Conservation (phyloP, 73 alveolate genomes). For the Tetrahymena thermophila region DNA sequence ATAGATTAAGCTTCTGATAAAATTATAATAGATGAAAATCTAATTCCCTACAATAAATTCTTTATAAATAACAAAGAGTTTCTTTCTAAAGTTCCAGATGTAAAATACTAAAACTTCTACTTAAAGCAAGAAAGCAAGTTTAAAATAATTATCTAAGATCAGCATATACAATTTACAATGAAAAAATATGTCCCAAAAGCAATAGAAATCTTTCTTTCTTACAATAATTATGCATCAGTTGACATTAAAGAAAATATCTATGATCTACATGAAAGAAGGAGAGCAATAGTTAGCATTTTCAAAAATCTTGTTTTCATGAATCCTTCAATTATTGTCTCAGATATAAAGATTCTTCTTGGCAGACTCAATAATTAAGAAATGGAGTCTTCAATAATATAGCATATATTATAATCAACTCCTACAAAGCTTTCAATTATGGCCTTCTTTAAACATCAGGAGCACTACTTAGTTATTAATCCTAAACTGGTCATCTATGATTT, state of each 20-base stretch:
- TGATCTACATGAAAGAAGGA: background rate
- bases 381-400: background rate
- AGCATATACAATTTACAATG: background rate
- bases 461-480: background rate
- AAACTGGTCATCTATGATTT: background rate
- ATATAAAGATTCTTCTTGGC: background rate
- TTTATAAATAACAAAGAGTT: background rate
- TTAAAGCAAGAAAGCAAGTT: background rate
- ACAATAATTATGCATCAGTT: background rate
- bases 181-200: background rate
- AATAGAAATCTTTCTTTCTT: background rate
- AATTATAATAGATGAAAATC: background rate
- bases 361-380: background rate
- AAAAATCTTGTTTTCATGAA: background rate
- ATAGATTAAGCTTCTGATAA: background rate
- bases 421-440: background rate
- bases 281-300: background rate
- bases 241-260: background rate
- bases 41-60: background rate
- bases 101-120: background rate
- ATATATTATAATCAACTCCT: background rate
- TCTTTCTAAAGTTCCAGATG: background rate
- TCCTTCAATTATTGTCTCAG: background rate
- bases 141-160: background rate
- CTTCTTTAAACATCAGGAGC: background rate